Evolutionary conservation across 2,329 filamentous ascomycete species (phyloP), one percentile per base, ranked within the genome.

Genomic region (Drechslera avenae): DNA sequence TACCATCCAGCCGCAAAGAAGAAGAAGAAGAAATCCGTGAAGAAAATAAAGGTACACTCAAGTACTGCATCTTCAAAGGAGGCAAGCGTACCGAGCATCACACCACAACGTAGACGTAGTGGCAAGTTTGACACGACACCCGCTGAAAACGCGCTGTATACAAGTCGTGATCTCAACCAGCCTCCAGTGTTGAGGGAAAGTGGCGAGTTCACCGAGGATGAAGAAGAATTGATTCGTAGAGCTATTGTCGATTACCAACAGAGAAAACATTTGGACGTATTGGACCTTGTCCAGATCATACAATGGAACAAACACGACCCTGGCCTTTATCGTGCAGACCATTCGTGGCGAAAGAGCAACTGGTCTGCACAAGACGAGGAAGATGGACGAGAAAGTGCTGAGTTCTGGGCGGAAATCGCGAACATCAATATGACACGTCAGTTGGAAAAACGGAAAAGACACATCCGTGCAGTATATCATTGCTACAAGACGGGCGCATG

Each of bases 401-500:
- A 54, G 12, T 65, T 75, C 23, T 75, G 71, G 60, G 60, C 68
- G 4, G 69, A 73, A 4, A 60, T 73, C 1, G 56, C 60, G 19
- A 59, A 62, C 4, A 64, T 30, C 51, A 76, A 17, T 65, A 71
- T 19, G 53, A 69, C 17, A 31, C 74, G 77, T 28, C 63, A 52
- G 8, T 53, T 56, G 4, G 62, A 64, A 16, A 63, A 71, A 1
- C 51, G 79, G 31, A 70, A 73, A 21, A 73, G 71, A 28, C 73
- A 76, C 55, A 82, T 82, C 26, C 81, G 86, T 39, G 81, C 86
- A 44, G 79, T 81, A 21, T 90, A 85, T 56, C 85, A 89, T 73
- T 86, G 86, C 53, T 89, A 81, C 62, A 78, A 81, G 10, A 81
- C 80, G 4, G 82, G 84, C 26, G 83, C 81, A 3, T 89, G 86